Conservation (phyloP, 768 basidiomycete genomes). For the Scleroderma bovista region DNA sequence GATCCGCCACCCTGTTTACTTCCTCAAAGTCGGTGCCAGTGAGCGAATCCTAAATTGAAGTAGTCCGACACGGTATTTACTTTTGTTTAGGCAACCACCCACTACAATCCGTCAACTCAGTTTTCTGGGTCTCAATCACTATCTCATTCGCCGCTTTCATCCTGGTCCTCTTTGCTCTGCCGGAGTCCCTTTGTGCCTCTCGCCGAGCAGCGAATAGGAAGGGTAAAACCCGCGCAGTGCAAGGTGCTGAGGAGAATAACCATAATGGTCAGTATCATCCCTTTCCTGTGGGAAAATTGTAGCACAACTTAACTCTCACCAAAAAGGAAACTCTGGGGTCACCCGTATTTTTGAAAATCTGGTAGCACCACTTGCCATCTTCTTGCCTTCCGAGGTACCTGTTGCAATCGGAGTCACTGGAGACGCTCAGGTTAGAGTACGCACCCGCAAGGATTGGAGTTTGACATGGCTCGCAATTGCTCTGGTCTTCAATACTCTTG, state of each 20-base stretch:
- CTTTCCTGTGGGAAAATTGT: not conserved
- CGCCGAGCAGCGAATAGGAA: constrained; percentile 23
- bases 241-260: constrained; percentile 3
- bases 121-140: constrained; percentile 49
- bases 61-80: constrained; percentile 7
- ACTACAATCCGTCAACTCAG: constrained; percentile 37
- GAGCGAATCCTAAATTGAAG: not conserved
- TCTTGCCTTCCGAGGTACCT: constrained; percentile 52
- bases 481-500: constrained; percentile 58
- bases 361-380: constrained; percentile 62
- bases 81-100: constrained; percentile 23
- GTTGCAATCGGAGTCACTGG: constrained; percentile 32
- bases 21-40: constrained; percentile 25
- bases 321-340: constrained; percentile 5
- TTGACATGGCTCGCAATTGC: constrained; percentile 62
- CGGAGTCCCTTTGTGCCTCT: constrained; percentile 44
- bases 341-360: constrained; percentile 37
- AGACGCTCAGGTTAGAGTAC: constrained; percentile 59
- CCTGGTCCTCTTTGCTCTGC: constrained; percentile 55
- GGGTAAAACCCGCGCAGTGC: constrained; percentile 24
- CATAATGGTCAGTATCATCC: constrained; percentile 8
- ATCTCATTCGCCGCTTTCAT: constrained; percentile 47
- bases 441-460: constrained; percentile 62
- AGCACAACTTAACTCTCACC: not conserved
- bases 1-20: constrained; percentile 38